Percentiles rank a stretch among this genome's conserved stretches.
Conservation (phyloP, 129 eudicot species). For the Chrysanthemum lavandulifolium region DNA sequence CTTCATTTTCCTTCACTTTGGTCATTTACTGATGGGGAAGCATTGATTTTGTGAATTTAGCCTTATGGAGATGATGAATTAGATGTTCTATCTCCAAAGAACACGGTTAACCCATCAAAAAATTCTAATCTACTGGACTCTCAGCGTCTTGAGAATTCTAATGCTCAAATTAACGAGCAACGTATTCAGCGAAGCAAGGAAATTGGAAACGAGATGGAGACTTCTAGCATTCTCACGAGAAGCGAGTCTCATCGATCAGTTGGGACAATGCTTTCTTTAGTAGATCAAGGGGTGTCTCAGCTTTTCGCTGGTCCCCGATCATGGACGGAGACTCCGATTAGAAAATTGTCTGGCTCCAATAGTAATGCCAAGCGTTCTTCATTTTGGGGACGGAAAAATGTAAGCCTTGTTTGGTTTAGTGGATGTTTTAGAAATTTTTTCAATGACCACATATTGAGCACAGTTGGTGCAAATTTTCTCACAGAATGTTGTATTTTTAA, state of each 20-base stretch:
- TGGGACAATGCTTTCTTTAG: constrained; percentile 78
- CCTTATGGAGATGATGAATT: constrained; percentile 70
- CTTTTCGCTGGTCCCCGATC: constrained; percentile 49
- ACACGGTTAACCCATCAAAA: constrained; percentile 26
- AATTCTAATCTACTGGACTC: constrained; percentile 46
- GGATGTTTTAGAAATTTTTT: not conserved
- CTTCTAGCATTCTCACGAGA: constrained; percentile 36
- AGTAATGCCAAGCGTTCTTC: constrained; percentile 59
- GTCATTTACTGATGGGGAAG: constrained; percentile 7
- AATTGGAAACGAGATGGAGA: constrained; percentile 40
- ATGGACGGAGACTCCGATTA: constrained; percentile 45
- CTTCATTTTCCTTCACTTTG: no score
- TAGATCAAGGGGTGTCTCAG: constrained; percentile 57
- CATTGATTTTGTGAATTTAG: constrained; percentile 32
- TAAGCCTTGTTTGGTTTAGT: constrained; percentile 35
- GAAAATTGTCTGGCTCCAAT: constrained; percentile 45
- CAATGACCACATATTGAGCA: no score
- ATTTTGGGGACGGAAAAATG: constrained; percentile 82
- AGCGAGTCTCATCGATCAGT: constrained; percentile 69
- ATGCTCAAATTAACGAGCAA: constrained; percentile 38
- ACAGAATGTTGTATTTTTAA: no score
- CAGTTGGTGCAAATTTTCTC: no score
- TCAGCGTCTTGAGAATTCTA: constrained; percentile 31
- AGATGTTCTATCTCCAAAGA: constrained; percentile 55
- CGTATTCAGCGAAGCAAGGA: constrained; percentile 34